phyloP scores from a whole-genome alignment of 208 protist species.

The Sergeia podlipaevii region DNA sequence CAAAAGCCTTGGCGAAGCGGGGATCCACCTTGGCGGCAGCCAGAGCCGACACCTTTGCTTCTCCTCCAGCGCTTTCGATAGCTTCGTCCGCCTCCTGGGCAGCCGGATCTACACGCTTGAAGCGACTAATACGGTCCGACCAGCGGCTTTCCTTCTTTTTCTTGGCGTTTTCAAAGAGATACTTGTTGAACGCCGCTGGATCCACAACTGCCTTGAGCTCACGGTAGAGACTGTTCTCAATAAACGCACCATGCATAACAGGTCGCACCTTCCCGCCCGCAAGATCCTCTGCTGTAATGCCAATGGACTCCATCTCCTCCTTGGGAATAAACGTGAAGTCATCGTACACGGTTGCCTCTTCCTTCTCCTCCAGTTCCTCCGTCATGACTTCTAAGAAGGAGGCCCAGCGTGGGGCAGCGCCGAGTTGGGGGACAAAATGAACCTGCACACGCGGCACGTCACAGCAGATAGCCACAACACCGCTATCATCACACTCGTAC shows the following conservation, averaged over 20 bases:
- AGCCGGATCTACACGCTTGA: slow-evolving; percentile 37
- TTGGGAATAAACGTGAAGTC: slow-evolving; percentile 98
- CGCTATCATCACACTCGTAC: slow-evolving; percentile 81
- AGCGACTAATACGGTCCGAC: slow-evolving; percentile 82
- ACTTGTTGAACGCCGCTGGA: slow-evolving; percentile 89
- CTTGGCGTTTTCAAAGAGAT: slow-evolving; percentile 54
- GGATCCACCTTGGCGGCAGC: slow-evolving; percentile 58
- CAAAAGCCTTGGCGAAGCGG: slow-evolving; percentile 70
- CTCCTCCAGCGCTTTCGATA: background rate
- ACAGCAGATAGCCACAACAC: slow-evolving; percentile 88
- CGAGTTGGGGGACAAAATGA: slow-evolving; percentile 96
- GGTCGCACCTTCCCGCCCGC: slow-evolving; percentile 92
- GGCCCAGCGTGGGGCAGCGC: slow-evolving; percentile 96
- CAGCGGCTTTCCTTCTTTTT: slow-evolving; percentile 55
- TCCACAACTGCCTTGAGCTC: slow-evolving; percentile 85
- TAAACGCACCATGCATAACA: slow-evolving; percentile 98
- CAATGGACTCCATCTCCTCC: slow-evolving; percentile 90
- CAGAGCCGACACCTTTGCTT: slow-evolving; percentile 14
- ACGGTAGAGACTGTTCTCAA: slow-evolving; percentile 91
- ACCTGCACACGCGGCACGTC: slow-evolving; percentile 92
- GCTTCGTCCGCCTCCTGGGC: background rate
- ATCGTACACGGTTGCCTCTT: slow-evolving; percentile 90
- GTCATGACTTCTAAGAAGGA: slow-evolving; percentile 97
- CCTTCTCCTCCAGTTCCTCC: slow-evolving; percentile 90
- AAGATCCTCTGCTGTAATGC: slow-evolving; percentile 82